A percentile compares a stretch with the other conserved stretches of the same genome.
Conservation (phyloP, 169 alveolate species). For the Haemoproteus tartakovskyi region DNA sequence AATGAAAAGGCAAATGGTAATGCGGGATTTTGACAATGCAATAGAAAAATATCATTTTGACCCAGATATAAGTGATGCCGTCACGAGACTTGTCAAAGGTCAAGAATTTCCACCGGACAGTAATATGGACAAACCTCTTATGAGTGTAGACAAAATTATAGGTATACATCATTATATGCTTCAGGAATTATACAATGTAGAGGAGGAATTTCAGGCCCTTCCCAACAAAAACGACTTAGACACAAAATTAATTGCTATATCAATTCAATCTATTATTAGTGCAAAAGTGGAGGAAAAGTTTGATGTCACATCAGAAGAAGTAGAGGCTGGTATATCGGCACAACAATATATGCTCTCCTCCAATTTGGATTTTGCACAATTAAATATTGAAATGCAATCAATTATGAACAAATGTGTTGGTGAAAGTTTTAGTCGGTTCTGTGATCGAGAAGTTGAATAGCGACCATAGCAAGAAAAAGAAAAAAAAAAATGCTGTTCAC, state of each 20-base stretch:
- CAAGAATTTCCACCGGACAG: constrained; percentile 23
- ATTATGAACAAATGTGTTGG: constrained; percentile 78
- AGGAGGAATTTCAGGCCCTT: constrained; percentile 68
- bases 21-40: constrained; percentile 65
- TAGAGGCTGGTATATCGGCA: constrained; percentile 78
- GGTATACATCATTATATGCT: constrained; percentile 81
- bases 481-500: no score
- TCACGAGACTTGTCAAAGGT: constrained; percentile 49
- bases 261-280: constrained; percentile 83
- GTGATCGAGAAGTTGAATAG: no score
- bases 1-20: constrained; percentile 57
- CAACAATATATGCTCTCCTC: constrained; percentile 75
- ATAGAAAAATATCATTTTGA: constrained; percentile 59
- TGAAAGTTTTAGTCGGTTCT: no score
- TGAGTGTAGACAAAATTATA: constrained; percentile 73
- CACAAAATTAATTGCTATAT: constrained; percentile 74
- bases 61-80: constrained; percentile 59
- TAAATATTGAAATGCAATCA: constrained; percentile 78
- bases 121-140: constrained; percentile 38
- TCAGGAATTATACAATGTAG: constrained; percentile 74
- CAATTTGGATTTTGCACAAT: constrained; percentile 72
- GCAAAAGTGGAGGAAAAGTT: constrained; percentile 83
- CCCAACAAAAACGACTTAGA: constrained; percentile 71
- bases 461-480: no score
- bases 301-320: constrained; percentile 78